Evolutionary conservation across 2,329 filamentous ascomycete genomes (phyloP).

Genomic region (Sporothrix euskadiensis): DNA sequence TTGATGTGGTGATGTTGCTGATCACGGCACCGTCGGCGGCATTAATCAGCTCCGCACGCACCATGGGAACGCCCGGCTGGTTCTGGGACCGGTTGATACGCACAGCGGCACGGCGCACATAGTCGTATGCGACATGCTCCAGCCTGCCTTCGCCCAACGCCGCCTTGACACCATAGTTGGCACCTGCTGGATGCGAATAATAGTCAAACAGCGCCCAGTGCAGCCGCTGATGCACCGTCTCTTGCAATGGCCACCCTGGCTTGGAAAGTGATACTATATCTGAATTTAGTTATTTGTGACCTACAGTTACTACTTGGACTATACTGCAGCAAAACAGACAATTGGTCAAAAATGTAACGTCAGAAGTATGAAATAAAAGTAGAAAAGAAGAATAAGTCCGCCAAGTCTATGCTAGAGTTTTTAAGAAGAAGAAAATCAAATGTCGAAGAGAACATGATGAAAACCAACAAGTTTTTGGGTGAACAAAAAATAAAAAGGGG

Average conservation of each 20-base stretch:
- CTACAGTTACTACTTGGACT: no score
- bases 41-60: conserved; percentile 52
- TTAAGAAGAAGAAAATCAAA: neutral
- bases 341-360: neutral
- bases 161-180: conserved; percentile 61
- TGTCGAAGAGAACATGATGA: neutral
- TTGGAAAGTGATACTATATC: no score
- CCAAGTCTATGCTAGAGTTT: conserved; percentile 2
- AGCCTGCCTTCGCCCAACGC: conserved; percentile 41
- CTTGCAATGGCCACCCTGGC: no score
- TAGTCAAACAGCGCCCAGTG: conserved; percentile 68
- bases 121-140: conserved; percentile 60
- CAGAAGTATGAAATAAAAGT: neutral
- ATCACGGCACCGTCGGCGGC: conserved; percentile 49
- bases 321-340: neutral
- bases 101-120: conserved; percentile 48
- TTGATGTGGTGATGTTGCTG: conserved; percentile 34
- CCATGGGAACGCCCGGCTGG: conserved; percentile 42
- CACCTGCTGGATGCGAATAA: conserved; percentile 58
- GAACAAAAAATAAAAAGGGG: neutral
- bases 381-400: neutral
- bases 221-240: conserved; percentile 56
- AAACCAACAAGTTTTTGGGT: neutral
- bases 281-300: neutral
- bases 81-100: conserved; percentile 56